A percentile compares a stretch with the other conserved stretches of the same genome.
These are phyloP conservation scores for Boletus sp. DNA, from an alignment of 768 basidiomycete genomes.

Conservation along the genomic window DNA sequence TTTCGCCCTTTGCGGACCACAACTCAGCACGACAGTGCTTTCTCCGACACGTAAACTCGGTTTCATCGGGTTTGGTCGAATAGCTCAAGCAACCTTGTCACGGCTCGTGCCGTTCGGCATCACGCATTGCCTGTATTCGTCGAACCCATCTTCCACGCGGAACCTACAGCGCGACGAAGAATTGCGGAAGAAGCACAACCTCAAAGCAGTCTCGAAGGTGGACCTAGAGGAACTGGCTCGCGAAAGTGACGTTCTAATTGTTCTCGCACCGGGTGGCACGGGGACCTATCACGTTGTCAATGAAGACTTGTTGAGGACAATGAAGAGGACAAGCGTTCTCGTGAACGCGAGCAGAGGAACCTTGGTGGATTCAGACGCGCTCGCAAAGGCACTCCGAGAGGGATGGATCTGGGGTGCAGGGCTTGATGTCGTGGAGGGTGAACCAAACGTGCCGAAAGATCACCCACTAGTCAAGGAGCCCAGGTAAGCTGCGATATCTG, in stretches of 20 bases:
- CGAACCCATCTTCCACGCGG: constrained; percentile 51
- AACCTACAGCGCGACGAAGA: constrained; percentile 39
- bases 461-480: constrained; percentile 82
- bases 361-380: constrained; percentile 86
- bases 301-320: constrained; percentile 67
- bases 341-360: constrained; percentile 87
- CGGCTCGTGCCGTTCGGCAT: constrained; percentile 84
- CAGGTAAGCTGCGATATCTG: constrained; percentile 42
- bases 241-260: constrained; percentile 81
- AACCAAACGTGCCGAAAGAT: constrained; percentile 68
- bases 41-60: constrained; percentile 68
- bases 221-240: constrained; percentile 65
- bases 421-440: constrained; percentile 91
- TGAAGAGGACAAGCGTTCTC: constrained; percentile 83
- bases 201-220: constrained; percentile 51
- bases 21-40: constrained; percentile 55
- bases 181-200: constrained; percentile 34
- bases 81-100: constrained; percentile 78
- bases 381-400: constrained; percentile 74
- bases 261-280: constrained; percentile 75
- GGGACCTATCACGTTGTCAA: constrained; percentile 73
- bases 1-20: constrained; percentile 81
- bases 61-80: constrained; percentile 94
- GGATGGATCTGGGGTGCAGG: constrained; percentile 91
- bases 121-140: constrained; percentile 67